Evolutionary conservation across 805 yeast genomes (phyloP).

Genomic region (Yamadazyma phyllophila): DNA sequence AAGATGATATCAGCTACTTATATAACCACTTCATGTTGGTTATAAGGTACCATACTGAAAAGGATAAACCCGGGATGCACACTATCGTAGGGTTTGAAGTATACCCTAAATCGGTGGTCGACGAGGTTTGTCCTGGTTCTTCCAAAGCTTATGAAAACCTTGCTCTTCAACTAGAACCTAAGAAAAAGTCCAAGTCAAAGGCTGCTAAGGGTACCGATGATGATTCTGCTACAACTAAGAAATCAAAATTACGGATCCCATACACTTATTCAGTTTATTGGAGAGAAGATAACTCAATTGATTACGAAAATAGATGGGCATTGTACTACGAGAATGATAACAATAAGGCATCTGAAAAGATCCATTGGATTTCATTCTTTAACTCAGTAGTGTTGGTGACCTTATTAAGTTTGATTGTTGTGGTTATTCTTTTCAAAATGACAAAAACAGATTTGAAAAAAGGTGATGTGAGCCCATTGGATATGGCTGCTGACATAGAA

Average conservation of each 20-base stretch:
- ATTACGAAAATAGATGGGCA: constrained; percentile 72
- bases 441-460: constrained; percentile 17
- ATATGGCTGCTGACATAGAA: constrained; percentile 12
- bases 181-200: constrained; percentile 22
- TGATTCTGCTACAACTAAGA: background rate
- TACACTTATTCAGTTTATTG: constrained; percentile 85
- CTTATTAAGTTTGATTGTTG: constrained; percentile 62
- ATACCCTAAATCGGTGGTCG: constrained; percentile 76
- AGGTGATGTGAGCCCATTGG: constrained; percentile 8
- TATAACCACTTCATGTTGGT: constrained; percentile 84
- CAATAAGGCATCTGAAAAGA: constrained; percentile 40
- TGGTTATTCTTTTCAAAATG: constrained; percentile 57
- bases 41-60: constrained; percentile 58
- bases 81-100: constrained; percentile 88
- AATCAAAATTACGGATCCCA: constrained; percentile 49
- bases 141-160: constrained; percentile 57
- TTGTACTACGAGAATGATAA: constrained; percentile 60
- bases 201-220: constrained; percentile 17
- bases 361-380: constrained; percentile 77
- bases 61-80: constrained; percentile 37
- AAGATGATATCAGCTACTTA: constrained; percentile 54
- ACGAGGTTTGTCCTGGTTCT: constrained; percentile 72
- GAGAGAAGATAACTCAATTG: constrained; percentile 72
- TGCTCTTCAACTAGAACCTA: constrained; percentile 43
- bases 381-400: constrained; percentile 67